Evolutionary conservation across 164 flowering plant species (phyloP), one percentile per base, ranked within the genome.

Genomic region (Vitis rupestris): DNA sequence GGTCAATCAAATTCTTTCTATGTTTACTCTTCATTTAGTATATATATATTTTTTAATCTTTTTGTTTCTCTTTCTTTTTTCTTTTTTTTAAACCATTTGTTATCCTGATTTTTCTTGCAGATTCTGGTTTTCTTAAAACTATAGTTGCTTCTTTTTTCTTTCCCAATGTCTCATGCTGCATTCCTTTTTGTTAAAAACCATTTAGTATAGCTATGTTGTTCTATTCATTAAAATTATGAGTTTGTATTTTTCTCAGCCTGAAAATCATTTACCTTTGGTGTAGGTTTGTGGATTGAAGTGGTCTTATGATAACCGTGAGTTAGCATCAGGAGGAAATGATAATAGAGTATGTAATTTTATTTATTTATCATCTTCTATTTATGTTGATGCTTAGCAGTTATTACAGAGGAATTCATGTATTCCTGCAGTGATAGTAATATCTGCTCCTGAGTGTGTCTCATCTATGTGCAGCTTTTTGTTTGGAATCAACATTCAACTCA

Each of bases 281-380:
- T 67, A 94, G 99, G 94, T 95, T 69, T 96, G 99, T 80, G 99
- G 99, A 48, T 79, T 96, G 72, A 96, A 93, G 76, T 96, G 99
- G 99, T 93, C 99, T 49, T 90, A 87, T 76, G 99, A 96, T 75
- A 93, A 89, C 70, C 95, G 96, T 50, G 93, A 96, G 81, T 78
- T 96, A 68, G 99, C 99, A 69, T 96, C 99, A 8, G 98, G 99
- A 4, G 99, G 98, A 73, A 96, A 96, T 78, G 99, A 96, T 73
- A 94, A 94, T 64, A 80, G 84, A 69, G 99, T 92, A 79, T 61
- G 83, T 75, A 11, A 61, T 59, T 59, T 10, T 64, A 17, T 8
- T 37, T 59, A 5, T 63, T 63, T 59, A 54, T 70, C 47, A 49
- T 23, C 6, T 49, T 49, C 29, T 9, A 58, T 3, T 23, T 16